Base-by-base conservation (phyloP, 139 green algal species). In the Gonium pectorale region DNA sequence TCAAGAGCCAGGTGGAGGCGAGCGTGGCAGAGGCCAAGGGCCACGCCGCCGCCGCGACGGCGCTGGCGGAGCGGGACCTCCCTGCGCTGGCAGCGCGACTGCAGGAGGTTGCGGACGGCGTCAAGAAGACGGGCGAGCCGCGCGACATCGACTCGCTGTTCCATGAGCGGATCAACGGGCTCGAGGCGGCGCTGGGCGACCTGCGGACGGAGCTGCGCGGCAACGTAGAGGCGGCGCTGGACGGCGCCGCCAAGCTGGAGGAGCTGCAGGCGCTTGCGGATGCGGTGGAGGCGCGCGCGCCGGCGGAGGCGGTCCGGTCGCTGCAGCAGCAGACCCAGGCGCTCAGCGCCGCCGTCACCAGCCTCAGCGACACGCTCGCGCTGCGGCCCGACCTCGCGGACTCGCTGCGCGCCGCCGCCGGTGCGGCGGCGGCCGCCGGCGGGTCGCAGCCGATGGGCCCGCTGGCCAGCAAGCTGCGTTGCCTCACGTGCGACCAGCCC, bases 81-180 rank as follows among this genome's bases (percentile, higher is more conserved):
- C 52, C 73, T 26, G 54, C 56, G 52, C 41, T 86, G 54, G 11
- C 44, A 35, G 60, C 64, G 69, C 56, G 56, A 13, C 26, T 89
- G 33, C 44, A 72, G 15, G 85, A 86, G 27, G 22, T 89, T 8
- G 79, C 31, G n/a, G 85, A 83, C 15, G 63, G 81, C 33, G 4
- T 80, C 3, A 85, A 86, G 62, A 77, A 74, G 62, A 59, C 24
- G 22, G 51, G 51, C 21, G 83, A 91, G 71, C 79, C 87, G 29
- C 62, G 87, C 1, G 87, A 91, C 64, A 91, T 91, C 52, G 87
- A 91, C 52, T 84, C 78, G 17, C 71, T 91, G 60, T 91, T 91
- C 87, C 87, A 91, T 49, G 72, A 81, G 41, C 79, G 87, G 19
- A 66, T 91, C 4, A 71, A 73, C 43, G 60, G 59, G 62, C 62